Evolutionary conservation across 2,329 filamentous ascomycete genomes (phyloP), one percentile per base, ranked within the genome.

Genomic region (Fusarium ramigenum): DNA sequence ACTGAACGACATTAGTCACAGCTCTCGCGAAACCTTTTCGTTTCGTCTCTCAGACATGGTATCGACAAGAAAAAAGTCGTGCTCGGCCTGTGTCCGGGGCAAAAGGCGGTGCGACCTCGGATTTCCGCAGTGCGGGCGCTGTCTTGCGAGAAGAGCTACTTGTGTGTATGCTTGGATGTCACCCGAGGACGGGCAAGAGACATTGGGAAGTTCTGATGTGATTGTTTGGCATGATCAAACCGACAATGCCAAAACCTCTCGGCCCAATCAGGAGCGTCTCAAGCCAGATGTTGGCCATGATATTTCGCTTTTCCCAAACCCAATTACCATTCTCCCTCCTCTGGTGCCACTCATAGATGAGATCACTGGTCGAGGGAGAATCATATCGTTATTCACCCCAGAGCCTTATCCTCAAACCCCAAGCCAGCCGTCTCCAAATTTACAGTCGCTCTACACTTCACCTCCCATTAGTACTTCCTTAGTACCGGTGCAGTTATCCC

Each of bases 141-240:
- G 47, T 23, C 21, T 50, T 19, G 8, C 8, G 4, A 34, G 28
- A 28, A 8, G 21, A 3, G 21, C 4, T 4, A n/a, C 4, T 12
- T 49, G 46, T 34, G 21, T 34, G 10, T 50, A 50, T 50, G 47
- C 47, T 34, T 50, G 47, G 47, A 34, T 50, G 11, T 34, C 16
- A 23, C 30, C 30, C 5, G 21, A 50, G 4, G 46, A 32, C 3
- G 7, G 3, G 4, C 44, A 47, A 9, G 19, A 30, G 25, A 16
- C 12, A 8, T 6, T 1, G 4, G 14, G 7, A n/a, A 9, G 7
- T 0, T 30, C 46, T 19, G 21, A 10, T 19, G 8, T 34, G 2
- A 10, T 5, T 19, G 3, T 19, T 50, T 50, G 30, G 21, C 5
- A 14, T 23, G 10, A 9, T 2, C 8, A 3, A 19, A 0, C 5